phyloP scores from a whole-genome alignment of 23 red algal genomes.

The Pyropia yezoensis region DNA sequence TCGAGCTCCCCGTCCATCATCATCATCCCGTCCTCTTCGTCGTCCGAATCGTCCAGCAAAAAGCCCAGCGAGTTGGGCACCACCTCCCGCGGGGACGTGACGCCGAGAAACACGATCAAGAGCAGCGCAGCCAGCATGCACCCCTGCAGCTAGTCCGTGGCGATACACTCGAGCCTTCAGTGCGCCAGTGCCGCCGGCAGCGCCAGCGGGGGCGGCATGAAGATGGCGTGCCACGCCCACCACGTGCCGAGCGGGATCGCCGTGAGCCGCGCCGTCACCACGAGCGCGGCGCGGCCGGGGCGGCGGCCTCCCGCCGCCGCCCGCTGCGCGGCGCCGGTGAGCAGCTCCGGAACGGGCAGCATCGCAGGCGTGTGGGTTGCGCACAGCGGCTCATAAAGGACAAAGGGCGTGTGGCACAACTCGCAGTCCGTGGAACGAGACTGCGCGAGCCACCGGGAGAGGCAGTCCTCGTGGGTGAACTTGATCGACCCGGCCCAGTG shows the following conservation, averaged over 20 bases:
- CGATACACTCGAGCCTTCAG: conserved; percentile 23
- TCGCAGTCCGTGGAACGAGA: conserved; percentile 79
- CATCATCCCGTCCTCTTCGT: too few species aligned
- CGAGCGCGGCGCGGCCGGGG: conserved; percentile 34
- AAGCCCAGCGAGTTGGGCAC: conserved; percentile 13
- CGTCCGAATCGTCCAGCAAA: conserved; percentile 26
- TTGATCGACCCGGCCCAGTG: conserved; percentile 81
- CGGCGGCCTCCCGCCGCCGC: conserved; percentile 22
- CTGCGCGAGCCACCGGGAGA: conserved; percentile 71
- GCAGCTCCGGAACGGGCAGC: conserved; percentile 55
- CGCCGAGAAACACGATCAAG: conserved; percentile 68
- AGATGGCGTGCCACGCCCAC: conserved; percentile 61
- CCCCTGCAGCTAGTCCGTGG: conserved; percentile 59
- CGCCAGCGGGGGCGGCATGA: conserved; percentile 24
- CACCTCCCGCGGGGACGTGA: conserved; percentile 49
- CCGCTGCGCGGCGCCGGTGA: conserved; percentile 27
- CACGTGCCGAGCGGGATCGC: conserved; percentile 64
- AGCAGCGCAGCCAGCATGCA: conserved; percentile 58
- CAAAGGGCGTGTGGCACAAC: conserved; percentile 75
- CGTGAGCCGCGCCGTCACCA: conserved; percentile 63
- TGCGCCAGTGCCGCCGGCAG: conserved; percentile 25
- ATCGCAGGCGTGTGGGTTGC: conserved; percentile 52
- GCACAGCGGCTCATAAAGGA: conserved; percentile 76
- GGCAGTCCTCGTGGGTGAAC: conserved; percentile 88
- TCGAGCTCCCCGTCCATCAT: too few species aligned